Conservation (phyloP, 2,329 filamentous ascomycete genomes). For the Fusarium coffeatum region DNA sequence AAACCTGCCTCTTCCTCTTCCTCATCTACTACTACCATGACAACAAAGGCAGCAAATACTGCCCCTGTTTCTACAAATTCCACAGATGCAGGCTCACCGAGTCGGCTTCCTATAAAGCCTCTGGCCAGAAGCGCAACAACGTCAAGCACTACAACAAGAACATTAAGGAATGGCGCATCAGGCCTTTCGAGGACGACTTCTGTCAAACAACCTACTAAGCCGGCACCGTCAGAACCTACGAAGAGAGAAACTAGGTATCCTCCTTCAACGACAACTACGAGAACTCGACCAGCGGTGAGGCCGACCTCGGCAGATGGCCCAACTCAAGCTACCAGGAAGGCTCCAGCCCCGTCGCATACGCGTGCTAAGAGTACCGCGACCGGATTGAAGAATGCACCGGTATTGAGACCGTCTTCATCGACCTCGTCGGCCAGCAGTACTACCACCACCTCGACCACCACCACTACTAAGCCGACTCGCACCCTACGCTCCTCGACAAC, state of each 20-base stretch:
- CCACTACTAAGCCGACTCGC: conserved; percentile 34
- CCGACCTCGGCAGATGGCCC: conserved; percentile 49
- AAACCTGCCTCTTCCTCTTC: conserved; percentile 50
- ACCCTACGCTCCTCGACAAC: conserved; percentile 28
- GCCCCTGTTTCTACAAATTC: conserved; percentile 17
- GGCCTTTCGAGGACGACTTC: conserved; percentile 41
- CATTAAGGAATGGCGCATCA: conserved; percentile 36
- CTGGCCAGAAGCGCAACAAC: conserved; percentile 50
- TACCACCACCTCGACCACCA: conserved; percentile 32
- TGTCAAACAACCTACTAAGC: conserved; percentile 33
- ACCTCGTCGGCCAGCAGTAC: conserved; percentile 40
- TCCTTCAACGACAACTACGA: conserved; percentile 50
- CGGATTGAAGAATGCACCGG: conserved; percentile 42
- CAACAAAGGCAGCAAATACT: neutral
- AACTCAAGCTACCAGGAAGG: conserved; percentile 37
- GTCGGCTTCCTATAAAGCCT: conserved; percentile 63
- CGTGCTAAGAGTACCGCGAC: conserved; percentile 52
- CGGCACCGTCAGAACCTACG: conserved; percentile 22
- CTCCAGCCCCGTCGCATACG: conserved; percentile 40
- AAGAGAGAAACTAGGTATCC: conserved; percentile 50
- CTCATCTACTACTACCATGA: conserved; percentile 33
- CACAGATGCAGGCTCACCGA: conserved; percentile 56
- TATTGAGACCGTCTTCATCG: conserved; percentile 49
- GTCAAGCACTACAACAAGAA: conserved; percentile 37
- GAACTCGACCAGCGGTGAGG: conserved; percentile 45